Evolutionary conservation across 177 flowering plant species (phyloP), one percentile per base, ranked within the genome.

Genomic region (Vitis hybrid): DNA sequence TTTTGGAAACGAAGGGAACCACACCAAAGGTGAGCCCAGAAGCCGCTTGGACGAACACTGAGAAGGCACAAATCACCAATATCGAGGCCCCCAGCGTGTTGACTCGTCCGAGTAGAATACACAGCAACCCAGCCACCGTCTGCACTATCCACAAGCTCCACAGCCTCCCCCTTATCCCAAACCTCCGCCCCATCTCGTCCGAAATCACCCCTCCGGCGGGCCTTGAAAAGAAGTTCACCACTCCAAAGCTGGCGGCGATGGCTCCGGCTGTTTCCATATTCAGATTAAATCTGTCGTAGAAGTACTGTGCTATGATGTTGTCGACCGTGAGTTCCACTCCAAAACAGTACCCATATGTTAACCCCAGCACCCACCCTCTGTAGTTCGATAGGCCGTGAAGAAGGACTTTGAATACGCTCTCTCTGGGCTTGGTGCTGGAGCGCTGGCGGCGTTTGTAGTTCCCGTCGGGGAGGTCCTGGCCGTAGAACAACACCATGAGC

Each of bases 1-100:
- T 85, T 70, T 73, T 85, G 71, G 90, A 88, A 55, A 88, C 87
- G 57, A 86, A 88, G 49, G 89, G 92, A 6, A 88, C 92, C 18
- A 88, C 86, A 1, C 90, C 90, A 57, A 85, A 88, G 1, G 83
- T 85, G 48, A 86, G 83, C 18, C 90, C 88, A 46, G 84, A 78
- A 56, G 90, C 83, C 16, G 90, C 88, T 69, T 88, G 92, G 30
- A 88, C 89, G 54, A 86, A 84, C 10, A 85, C 73, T 6, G 92
- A 86, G 79, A 88, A 88, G 18, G 65, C 52, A 54, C 81, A 80
- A 86, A 86, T 83, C 16, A 84, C 88, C 12, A 67, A 7, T 2
- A 86, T 52, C 0, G 90, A 88, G 21, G 74, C 80, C 78, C 77
- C 75, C 13, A 88, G 72, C 8, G 92, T 75, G 69, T 70, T 72